phyloP scores from a whole-genome alignment of 2,329 filamentous ascomycete species.

The Colletotrichum tanaceti region DNA sequence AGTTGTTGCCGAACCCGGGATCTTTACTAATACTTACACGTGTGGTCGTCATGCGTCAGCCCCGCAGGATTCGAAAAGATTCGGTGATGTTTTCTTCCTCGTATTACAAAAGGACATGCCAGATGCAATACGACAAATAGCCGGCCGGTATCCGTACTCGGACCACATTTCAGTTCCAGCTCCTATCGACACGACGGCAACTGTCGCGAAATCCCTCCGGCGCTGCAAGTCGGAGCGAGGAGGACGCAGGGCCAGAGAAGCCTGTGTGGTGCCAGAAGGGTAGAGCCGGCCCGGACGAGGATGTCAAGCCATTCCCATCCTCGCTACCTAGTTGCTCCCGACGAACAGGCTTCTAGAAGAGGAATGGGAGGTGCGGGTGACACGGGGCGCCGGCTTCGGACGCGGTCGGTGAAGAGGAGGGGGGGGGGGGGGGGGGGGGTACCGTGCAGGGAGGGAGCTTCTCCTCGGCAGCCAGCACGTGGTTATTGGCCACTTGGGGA shows the following conservation, averaged over 20 bases:
- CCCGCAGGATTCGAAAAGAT: neutral
- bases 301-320: constrained; percentile 31
- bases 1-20: constrained; percentile 11
- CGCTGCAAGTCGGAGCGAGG: constrained; percentile 10
- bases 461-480: neutral
- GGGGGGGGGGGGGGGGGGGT: too few relatives aligned
- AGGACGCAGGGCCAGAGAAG: neutral
- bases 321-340: constrained; percentile 2
- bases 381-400: neutral
- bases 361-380: neutral
- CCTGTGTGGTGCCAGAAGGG: neutral
- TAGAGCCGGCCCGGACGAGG: neutral
- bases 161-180: neutral
- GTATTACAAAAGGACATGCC: neutral
- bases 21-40: neutral
- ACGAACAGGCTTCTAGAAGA: constrained; percentile 24
- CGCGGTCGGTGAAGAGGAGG: constrained; percentile 12
- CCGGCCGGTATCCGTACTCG: neutral
- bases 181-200: neutral
- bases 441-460: neutral
- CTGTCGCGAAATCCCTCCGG: neutral
- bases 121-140: neutral
- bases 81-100: neutral
- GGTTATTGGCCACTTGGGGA: neutral
- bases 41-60: neutral